Evolutionary conservation across 73 alveolate genomes (phyloP).

Genomic region (Uronychia setigera): DNA sequence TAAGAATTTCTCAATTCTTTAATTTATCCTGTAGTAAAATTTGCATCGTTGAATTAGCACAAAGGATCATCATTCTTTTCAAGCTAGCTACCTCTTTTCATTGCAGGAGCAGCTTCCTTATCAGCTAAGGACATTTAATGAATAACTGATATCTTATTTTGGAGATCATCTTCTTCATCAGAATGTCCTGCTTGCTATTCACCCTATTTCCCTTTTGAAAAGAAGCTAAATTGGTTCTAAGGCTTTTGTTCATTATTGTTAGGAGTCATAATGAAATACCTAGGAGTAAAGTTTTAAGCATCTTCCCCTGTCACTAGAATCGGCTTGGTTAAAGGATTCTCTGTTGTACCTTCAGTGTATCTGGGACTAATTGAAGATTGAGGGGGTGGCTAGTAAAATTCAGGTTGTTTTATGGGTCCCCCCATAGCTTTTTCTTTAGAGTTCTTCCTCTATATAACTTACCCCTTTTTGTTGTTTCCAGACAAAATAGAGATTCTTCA

Average conservation of each 20-base stretch:
- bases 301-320: not conserved
- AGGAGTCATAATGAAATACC: not conserved
- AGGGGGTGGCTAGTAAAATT: too few relatives aligned
- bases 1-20: too few relatives aligned
- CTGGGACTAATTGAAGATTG: too few relatives aligned
- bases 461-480: too few relatives aligned
- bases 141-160: not conserved
- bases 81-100: too few relatives aligned
- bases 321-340: not conserved
- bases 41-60: too few relatives aligned
- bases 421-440: too few relatives aligned
- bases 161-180: not conserved
- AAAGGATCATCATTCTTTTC: not conserved
- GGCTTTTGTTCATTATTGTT: not conserved
- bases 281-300: not conserved
- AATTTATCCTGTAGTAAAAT: too few relatives aligned
- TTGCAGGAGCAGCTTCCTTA: not conserved
- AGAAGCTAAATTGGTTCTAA: not conserved
- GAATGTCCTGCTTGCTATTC: not conserved
- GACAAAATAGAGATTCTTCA: too few relatives aligned
- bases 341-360: not conserved
- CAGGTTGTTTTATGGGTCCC: too few relatives aligned
- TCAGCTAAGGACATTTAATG: not conserved
- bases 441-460: too few relatives aligned
- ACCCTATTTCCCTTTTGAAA: not conserved